Evolutionary conservation across 2,329 filamentous ascomycete species (phyloP).

Genomic region (Incumbomyces lentus): DNA sequence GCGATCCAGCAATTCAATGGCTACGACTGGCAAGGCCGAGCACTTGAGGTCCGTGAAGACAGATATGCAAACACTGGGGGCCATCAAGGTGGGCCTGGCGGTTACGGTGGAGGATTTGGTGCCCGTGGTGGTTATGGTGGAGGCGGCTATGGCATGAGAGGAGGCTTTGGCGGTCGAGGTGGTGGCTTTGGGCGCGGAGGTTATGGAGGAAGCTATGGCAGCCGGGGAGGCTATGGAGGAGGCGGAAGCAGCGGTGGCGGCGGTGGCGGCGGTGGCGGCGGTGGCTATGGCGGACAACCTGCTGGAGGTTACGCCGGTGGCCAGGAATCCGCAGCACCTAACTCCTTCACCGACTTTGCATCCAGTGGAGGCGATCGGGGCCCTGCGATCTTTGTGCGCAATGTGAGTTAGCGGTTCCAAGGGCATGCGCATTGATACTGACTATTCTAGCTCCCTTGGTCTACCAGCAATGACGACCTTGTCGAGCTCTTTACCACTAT

Average conservation of each 20-base stretch:
- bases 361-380: slow-evolving; percentile 75
- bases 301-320: slow-evolving; percentile 23
- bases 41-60: slow-evolving; percentile 90
- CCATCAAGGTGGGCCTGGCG: slow-evolving; percentile 24
- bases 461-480: slow-evolving; percentile 94
- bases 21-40: slow-evolving; percentile 93
- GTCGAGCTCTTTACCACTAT: slow-evolving; percentile 96
- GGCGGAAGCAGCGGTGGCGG: slow-evolving; percentile 6
- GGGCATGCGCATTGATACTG: slow-evolving; percentile 13
- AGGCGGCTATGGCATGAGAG: slow-evolving; percentile 49
- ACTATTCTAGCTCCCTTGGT: slow-evolving; percentile 74
- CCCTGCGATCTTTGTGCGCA: slow-evolving; percentile 87
- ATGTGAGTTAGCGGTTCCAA: slow-evolving; percentile 53
- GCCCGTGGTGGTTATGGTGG: slow-evolving; percentile 33
- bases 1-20: slow-evolving; percentile 97
- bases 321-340: slow-evolving; percentile 45
- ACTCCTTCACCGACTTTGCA: slow-evolving; percentile 88
- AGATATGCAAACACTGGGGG: slow-evolving; percentile 59
- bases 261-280: slow-evolving; percentile 24
- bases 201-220: slow-evolving; percentile 8
- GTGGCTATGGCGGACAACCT: slow-evolving; percentile 9
- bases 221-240: slow-evolving; percentile 9
- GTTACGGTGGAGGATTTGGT: slow-evolving; percentile 36
- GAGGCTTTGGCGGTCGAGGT: slow-evolving; percentile 31
- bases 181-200: slow-evolving; percentile 30